Base-by-base conservation (phyloP, 2,329 filamentous ascomycete species). In the Cladophialophora exuberans region DNA sequence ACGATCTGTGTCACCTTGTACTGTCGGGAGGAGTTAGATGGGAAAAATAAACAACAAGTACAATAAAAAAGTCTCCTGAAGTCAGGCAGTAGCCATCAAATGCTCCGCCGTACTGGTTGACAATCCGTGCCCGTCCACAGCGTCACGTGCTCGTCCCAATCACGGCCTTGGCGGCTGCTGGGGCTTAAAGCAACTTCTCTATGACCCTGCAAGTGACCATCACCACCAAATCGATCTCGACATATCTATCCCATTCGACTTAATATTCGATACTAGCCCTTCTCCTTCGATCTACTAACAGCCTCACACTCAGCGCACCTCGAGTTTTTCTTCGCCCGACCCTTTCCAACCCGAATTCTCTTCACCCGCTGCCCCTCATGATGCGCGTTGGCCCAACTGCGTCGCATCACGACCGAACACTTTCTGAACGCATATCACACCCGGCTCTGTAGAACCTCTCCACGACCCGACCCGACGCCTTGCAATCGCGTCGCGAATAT, bases 291-390 rank as follows among this genome's bases (percentile, higher is more conserved):
- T 41, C 23, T 31, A n/a, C 18, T 20, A 6, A 18, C 35, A 23
- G 42, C 4, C 11, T 11, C 38, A 13, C 13, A 23, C n/a, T 38
- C 44, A 15, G 48, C 46, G 49, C 22, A 41, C 35, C 18, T 23
- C 52, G 28, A 30, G 23, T 18, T 23, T 7, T 43, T 52, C 13
- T 23, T 23, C 33, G 15, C 13, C 36, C 28, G 23, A 45, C 33
- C 35, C 48, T 25, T 18, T 38, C 42, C 28, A 30, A 45, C 28
- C 42, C 25, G 13, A 7, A 15, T 23, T 6, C 31, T 38, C 18
- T 46, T 39, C 38, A 11, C 33, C 51, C 53, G 36, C 50, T 57
- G 58, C 58, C 58, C 58, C 58, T 61, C 58, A 61, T 56, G 58
- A 58, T 58, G 58, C 58, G 55, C 55, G 58, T 61, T 47, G 52